phyloP scores from a whole-genome alignment of 1,284 basidiomycete genomes.

The Heterobasidion parviporum region DNA sequence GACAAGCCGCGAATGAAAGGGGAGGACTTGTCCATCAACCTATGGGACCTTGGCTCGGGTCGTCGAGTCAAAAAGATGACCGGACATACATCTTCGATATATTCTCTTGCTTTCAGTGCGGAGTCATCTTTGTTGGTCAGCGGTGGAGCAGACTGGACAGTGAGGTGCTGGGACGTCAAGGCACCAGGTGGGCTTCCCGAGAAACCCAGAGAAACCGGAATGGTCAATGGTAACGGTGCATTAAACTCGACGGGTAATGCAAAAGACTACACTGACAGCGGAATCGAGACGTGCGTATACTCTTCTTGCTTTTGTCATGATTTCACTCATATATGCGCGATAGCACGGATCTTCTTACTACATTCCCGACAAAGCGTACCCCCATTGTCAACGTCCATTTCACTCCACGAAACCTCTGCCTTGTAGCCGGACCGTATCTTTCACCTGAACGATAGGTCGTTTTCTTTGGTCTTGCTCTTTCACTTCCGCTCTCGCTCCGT shows the following conservation, averaged over 20 bases:
- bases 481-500: background rate
- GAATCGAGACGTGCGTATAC: constrained; percentile 50
- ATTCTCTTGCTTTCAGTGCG: constrained; percentile 86
- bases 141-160: constrained; percentile 89
- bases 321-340: constrained; percentile 7
- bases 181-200: constrained; percentile 57
- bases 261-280: constrained; percentile 33
- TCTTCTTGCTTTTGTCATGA: background rate
- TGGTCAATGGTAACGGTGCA: constrained; percentile 20
- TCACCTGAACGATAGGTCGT: constrained; percentile 44
- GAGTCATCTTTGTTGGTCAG: constrained; percentile 89
- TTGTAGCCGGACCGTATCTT: constrained; percentile 74
- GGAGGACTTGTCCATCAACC: constrained; percentile 87
- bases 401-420: constrained; percentile 88
- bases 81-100: constrained; percentile 84
- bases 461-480: background rate
- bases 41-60: constrained; percentile 96
- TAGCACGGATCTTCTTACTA: constrained; percentile 84
- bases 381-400: constrained; percentile 90
- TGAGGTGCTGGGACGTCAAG: constrained; percentile 95
- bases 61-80: constrained; percentile 95
- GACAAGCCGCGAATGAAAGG: constrained; percentile 31
- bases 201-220: constrained; percentile 50
- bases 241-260: constrained; percentile 8
- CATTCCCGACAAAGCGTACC: constrained; percentile 93